Evolutionary conservation across 202 grass and related monocot genomes (phyloP), one percentile per base, ranked within the genome.

Genomic region (Digitaria exilis): DNA sequence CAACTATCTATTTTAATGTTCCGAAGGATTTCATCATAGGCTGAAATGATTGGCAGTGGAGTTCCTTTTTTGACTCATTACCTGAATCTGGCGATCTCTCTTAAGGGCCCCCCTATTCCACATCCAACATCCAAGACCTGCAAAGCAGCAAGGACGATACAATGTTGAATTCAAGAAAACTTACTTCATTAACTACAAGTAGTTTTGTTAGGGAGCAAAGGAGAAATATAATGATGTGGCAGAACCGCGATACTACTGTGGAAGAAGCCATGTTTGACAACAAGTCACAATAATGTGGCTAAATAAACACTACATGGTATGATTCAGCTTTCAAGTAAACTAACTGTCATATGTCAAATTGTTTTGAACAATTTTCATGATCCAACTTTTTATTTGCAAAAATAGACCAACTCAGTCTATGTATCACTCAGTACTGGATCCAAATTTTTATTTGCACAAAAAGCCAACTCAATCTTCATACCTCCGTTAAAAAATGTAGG

Each of bases 41-140:
- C 2, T 32, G 46, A 10, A 82, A 21, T 41, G 9, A 64, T 14
- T 17, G 21, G 15, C 0, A 21, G 21, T 3, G 4, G 1, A 73
- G 46, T 1, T 21, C 10, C 10, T 32, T 65, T 75, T 32, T 7
- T 32, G 0, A 2, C 2, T 37, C 71, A 78, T 43, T 91, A 87
- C 88, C 92, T 94, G 71, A 91, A 94, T 86, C 84, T 84, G 45
- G 92, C 86, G 58, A 91, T 91, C 77, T 94, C 92, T 41, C 65
- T 71, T 31, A 91, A 80, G 2, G 89, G 89, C 29, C 87, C 89
- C 61, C 86, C 92, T 76, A 94, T 94, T 71, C 92, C 92, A 67
- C 88, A 91, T 54, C 92, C 92, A 43, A 94, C 88, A 71, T 94
- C 92, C 70, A 94, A 59, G 6, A 89, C 88, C 92, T 94, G 59